Percentiles rank a stretch among this genome's conserved stretches.
Evolutionary conservation across 306 rosid genomes (phyloP).

Genomic region (Luffa aegyptiaca): DNA sequence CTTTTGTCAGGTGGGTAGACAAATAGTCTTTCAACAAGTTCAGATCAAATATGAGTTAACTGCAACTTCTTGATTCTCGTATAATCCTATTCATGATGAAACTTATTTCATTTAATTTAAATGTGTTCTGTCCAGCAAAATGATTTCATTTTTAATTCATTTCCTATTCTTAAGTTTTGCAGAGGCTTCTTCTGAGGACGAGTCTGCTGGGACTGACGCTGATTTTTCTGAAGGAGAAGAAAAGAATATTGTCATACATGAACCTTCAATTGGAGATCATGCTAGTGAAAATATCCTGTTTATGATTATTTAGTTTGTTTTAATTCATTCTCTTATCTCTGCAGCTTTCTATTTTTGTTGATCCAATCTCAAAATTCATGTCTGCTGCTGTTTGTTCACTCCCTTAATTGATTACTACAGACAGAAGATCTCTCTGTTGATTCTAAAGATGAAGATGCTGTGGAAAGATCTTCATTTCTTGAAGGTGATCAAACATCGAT

Average conservation of each 20-base stretch:
- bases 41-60: not conserved
- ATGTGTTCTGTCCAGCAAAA: not conserved
- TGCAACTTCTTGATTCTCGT: not conserved
- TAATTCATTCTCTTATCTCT: not conserved
- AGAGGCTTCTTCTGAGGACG: slow-evolving; percentile 33
- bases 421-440: slow-evolving; percentile 14
- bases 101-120: not conserved
- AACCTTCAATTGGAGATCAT: slow-evolving; percentile 19
- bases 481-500: slow-evolving; percentile 29
- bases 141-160: not conserved
- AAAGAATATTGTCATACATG: slow-evolving; percentile 11
- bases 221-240: slow-evolving; percentile 25
- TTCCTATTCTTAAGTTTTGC: slow-evolving; percentile 24
- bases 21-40: not conserved
- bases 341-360: not conserved
- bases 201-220: slow-evolving; percentile 19
- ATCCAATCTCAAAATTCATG: not conserved
- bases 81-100: not conserved
- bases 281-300: slow-evolving; percentile 29
- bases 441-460: slow-evolving; percentile 16
- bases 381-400: not conserved
- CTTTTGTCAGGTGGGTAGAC: not conserved
- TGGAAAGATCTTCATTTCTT: slow-evolving; percentile 22
- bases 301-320: not conserved
- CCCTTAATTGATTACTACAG: slow-evolving; percentile 27